Conservation (phyloP, 805 yeast genomes). For the Sungouiella blattae region DNA sequence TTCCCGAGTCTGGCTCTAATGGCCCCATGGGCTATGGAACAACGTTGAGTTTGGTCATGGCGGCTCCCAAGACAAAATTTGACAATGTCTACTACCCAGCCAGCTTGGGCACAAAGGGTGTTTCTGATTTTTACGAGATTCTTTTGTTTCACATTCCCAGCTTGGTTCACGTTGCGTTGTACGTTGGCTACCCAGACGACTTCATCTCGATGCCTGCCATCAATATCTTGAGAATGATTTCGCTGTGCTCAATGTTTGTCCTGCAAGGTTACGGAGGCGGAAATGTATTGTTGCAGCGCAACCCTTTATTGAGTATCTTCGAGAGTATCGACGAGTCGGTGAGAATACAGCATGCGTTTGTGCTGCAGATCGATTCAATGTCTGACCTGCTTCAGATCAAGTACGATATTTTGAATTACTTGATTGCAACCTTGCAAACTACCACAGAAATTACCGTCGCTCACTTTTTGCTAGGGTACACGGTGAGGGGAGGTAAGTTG, state of each 20-base stretch:
- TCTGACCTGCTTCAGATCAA: constrained; percentile 45
- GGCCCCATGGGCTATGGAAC: constrained; percentile 23
- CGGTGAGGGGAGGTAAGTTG: constrained; percentile 42
- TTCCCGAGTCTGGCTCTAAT: constrained; percentile 3
- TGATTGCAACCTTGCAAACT: constrained; percentile 46
- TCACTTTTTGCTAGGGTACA: constrained; percentile 79
- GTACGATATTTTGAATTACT: constrained; percentile 54
- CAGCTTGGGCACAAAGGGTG: constrained; percentile 54
- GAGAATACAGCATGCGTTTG: constrained; percentile 68
- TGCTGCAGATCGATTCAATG: constrained; percentile 52
- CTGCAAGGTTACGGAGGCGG: constrained; percentile 9
- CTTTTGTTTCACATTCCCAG: constrained; percentile 66
- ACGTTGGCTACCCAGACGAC: constrained; percentile 56
- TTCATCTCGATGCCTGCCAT: constrained; percentile 53
- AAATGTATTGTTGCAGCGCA: constrained; percentile 40
- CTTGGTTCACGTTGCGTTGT: constrained; percentile 70
- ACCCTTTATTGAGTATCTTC: constrained; percentile 64
- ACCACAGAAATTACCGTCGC: constrained; percentile 51
- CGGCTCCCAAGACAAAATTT: constrained; percentile 18
- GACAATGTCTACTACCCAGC: constrained; percentile 39
- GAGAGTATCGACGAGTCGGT: constrained; percentile 77
- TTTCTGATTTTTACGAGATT: constrained; percentile 66
- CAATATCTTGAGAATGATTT: constrained; percentile 47
- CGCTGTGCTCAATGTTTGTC: constrained; percentile 47
- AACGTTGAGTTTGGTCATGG: constrained; percentile 24